Conservation (phyloP, 257 asterid species). For the Petunia axillaris region DNA sequence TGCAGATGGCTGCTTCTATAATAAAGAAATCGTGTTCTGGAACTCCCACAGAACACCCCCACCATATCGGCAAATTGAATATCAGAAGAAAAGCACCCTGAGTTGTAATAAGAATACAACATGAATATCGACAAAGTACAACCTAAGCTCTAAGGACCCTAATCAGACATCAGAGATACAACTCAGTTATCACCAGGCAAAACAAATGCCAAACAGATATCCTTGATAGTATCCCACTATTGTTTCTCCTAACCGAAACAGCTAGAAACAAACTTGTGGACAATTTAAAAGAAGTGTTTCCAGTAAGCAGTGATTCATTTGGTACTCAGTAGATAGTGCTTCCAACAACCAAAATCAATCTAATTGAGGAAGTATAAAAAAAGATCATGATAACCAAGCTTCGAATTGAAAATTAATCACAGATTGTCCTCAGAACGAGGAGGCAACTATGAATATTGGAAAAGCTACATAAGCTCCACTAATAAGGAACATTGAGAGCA, state of each 20-base stretch:
- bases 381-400: not conserved
- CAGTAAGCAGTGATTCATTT: not conserved
- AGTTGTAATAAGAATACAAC: not conserved
- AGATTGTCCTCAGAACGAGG: not conserved
- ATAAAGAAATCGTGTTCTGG: not conserved
- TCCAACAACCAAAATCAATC: conserved; percentile 9
- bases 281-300: not conserved
- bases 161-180: not conserved
- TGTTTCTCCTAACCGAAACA: too few relatives aligned
- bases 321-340: not conserved
- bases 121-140: not conserved
- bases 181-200: not conserved
- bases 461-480: conserved; percentile 9
- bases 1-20: not conserved
- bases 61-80: not conserved
- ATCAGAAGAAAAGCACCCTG: not conserved
- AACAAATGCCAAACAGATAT: conserved; percentile 6
- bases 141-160: not conserved
- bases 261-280: not conserved
- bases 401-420: not conserved
- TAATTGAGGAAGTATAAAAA: not conserved
- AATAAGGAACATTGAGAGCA: conserved; percentile 13
- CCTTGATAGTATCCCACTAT: not conserved
- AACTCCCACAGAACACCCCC: not conserved
- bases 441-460: not conserved